These are phyloP conservation scores for Fusarium udum DNA, from an alignment of 2,329 filamentous ascomycete genomes.

Conservation along the genomic window DNA sequence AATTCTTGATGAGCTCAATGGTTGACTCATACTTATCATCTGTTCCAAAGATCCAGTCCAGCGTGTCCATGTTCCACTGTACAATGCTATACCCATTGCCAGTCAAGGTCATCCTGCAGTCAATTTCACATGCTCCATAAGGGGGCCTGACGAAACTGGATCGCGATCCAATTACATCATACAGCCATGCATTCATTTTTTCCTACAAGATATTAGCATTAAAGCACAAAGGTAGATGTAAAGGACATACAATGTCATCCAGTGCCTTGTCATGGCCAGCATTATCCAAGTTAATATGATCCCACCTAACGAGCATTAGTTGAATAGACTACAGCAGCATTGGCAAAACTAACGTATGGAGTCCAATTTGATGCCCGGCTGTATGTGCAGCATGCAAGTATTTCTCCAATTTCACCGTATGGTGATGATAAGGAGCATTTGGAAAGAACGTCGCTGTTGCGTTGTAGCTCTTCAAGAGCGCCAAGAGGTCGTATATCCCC, in stretches of 20 bases:
- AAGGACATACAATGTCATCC: neutral
- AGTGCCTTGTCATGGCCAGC: neutral
- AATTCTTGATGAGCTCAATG: neutral
- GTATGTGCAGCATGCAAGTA: neutral
- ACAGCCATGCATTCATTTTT: neutral
- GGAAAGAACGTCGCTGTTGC: neutral
- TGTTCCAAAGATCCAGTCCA: neutral
- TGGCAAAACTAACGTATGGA: neutral
- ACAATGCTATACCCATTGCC: neutral
- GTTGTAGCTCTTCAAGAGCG: neutral
- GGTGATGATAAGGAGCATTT: neutral
- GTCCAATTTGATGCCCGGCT: neutral
- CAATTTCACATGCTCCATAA: neutral
- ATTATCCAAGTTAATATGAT: neutral
- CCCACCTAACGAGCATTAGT: neutral
- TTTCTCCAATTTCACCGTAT: neutral
- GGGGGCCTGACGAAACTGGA: neutral
- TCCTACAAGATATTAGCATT: neutral
- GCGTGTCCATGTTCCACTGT: neutral
- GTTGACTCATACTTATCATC: neutral
- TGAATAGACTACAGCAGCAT: accelerated
- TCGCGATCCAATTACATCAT: neutral
- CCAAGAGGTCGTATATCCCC: neutral
- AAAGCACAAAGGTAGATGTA: accelerated
- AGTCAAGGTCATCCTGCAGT: neutral